These are phyloP conservation scores for Arxiozyma slooffiae DNA, from an alignment of 1,139 yeast genomes.

Conservation along the genomic window DNA sequence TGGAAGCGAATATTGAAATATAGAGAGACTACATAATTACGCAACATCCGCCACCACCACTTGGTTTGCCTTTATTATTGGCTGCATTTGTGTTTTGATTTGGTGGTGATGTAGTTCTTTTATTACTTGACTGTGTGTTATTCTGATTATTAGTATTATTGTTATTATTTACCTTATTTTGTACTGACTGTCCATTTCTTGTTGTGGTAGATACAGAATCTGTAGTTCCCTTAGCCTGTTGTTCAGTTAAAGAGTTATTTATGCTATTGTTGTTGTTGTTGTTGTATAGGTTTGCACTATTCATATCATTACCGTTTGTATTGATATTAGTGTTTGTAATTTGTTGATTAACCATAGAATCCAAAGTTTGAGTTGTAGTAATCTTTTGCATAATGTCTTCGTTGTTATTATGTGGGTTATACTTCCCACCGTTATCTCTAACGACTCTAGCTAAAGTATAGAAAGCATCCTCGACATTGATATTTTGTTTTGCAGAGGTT, in stretches of 20 bases:
- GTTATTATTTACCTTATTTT: too few relatives aligned
- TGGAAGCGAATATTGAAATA: neutral
- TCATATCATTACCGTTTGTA: neutral
- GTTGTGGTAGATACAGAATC: neutral
- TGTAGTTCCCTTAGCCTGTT: neutral
- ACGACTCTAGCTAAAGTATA: conserved; percentile 62
- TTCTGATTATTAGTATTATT: neutral
- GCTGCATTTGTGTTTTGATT: neutral
- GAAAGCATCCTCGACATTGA: conserved; percentile 91
- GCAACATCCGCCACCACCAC: conserved; percentile 27
- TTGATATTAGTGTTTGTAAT: neutral
- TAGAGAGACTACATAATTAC: conserved; percentile 11
- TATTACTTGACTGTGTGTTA: neutral
- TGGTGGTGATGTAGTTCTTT: neutral
- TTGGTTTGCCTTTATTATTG: conserved; percentile 2
- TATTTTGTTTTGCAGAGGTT: conserved; percentile 86
- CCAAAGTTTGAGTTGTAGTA: neutral
- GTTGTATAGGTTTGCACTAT: neutral
- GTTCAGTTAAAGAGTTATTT: neutral
- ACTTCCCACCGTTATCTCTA: conserved; percentile 35
- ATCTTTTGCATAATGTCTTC: neutral
- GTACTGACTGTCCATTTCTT: neutral
- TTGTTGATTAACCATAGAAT: neutral
- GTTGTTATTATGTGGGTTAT: conserved; percentile 14
- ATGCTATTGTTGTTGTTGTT: neutral